These are phyloP conservation scores for Sisymbrium irio DNA, from an alignment of 345 rosid species.

Conservation along the genomic window DNA sequence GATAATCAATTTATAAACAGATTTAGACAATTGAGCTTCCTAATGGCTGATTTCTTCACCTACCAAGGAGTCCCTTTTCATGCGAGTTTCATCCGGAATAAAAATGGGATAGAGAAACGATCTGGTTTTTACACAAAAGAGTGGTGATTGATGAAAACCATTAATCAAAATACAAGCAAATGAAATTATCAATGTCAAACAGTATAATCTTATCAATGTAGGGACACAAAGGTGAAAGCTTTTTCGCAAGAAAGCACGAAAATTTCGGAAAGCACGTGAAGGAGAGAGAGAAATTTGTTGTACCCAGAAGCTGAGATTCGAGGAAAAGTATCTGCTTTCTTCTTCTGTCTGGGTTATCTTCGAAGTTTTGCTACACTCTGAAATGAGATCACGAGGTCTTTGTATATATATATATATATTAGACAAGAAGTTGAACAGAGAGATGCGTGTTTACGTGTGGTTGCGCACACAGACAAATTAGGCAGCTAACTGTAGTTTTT, in stretches of 20 bases:
- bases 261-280: slow-evolving; percentile 6
- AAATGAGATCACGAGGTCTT: slow-evolving; percentile 8
- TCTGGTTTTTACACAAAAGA: neutral
- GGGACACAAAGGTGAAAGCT: neutral
- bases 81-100: neutral
- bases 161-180: neutral
- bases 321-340: neutral
- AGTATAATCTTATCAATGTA: neutral
- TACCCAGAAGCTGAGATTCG: slow-evolving; percentile 41
- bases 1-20: neutral
- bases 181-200: neutral
- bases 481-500: slow-evolving; percentile 24
- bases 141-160: neutral
- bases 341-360: slow-evolving; percentile 9
- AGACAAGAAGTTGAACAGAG: neutral
- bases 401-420: neutral
- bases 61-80: neutral
- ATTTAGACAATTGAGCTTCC: neutral
- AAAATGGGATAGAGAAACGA: neutral
- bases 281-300: slow-evolving; percentile 19
- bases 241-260: neutral
- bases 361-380: slow-evolving; percentile 25
- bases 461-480: slow-evolving; percentile 33
- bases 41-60: neutral
- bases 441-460: slow-evolving; percentile 25